These are phyloP conservation scores for Saururus chinensis DNA, from an alignment of 164 flowering plant species.

Conservation along the genomic window DNA sequence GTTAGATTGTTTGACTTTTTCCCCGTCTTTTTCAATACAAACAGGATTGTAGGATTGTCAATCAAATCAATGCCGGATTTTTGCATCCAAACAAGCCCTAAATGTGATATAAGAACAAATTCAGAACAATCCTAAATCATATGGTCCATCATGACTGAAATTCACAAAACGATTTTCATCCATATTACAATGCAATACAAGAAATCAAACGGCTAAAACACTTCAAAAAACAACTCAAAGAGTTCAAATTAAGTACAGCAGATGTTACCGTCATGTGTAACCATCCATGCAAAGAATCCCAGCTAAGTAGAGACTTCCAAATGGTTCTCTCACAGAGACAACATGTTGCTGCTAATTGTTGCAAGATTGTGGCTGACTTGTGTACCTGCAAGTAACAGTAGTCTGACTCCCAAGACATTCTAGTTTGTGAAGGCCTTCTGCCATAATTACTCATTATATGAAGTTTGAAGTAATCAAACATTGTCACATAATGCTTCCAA, in stretches of 20 bases:
- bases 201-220: background rate
- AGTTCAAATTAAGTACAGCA: slow-evolving; percentile 9
- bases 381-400: slow-evolving; percentile 49
- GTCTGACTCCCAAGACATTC: background rate
- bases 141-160: too few species aligned
- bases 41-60: too few species aligned
- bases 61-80: too few species aligned
- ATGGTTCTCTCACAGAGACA: slow-evolving; percentile 67
- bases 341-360: slow-evolving; percentile 86
- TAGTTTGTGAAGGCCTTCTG: background rate
- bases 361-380: slow-evolving; percentile 85
- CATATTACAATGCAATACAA: background rate
- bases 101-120: too few species aligned
- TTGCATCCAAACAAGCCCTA: too few species aligned
- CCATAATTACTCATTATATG: background rate
- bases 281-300: slow-evolving; percentile 80
- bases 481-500: background rate
- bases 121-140: too few species aligned
- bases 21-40: too few species aligned
- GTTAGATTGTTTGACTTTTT: too few species aligned
- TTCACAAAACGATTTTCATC: too few species aligned
- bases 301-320: slow-evolving; percentile 55
- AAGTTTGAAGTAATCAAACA: background rate
- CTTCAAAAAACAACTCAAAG: background rate
- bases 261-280: slow-evolving; percentile 56